These are phyloP conservation scores for Pestalotiopsis sp. DNA, from an alignment of 2,329 filamentous ascomycete species.

Conservation along the genomic window DNA sequence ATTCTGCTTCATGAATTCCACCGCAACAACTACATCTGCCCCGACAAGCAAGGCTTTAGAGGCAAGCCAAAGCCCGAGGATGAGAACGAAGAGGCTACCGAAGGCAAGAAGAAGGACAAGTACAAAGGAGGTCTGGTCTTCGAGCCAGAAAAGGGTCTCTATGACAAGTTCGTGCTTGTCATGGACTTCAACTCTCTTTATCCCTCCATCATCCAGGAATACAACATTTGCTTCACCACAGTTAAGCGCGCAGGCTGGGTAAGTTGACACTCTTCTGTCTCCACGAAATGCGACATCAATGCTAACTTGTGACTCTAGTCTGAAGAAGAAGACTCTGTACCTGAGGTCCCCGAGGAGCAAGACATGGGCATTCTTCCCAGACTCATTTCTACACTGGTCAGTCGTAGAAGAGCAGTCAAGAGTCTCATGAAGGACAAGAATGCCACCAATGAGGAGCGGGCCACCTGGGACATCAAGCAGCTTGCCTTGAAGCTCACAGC, in stretches of 20 bases:
- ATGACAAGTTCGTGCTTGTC: slow-evolving; percentile 97
- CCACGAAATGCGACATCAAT: neutral
- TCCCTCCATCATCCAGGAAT: slow-evolving; percentile 98
- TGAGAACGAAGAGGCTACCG: slow-evolving; percentile 68
- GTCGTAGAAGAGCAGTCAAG: slow-evolving; percentile 88
- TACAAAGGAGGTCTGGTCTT: slow-evolving; percentile 99
- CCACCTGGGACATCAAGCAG: slow-evolving; percentile 98
- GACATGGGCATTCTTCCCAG: slow-evolving; percentile 84
- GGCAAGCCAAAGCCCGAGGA: slow-evolving; percentile 74
- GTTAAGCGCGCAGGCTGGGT: slow-evolving; percentile 78
- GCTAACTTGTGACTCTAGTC: slow-evolving; percentile 48
- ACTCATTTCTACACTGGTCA: slow-evolving; percentile 90
- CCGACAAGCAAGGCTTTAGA: slow-evolving; percentile 87
- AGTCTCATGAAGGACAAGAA: slow-evolving; percentile 93
- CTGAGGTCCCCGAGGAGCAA: slow-evolving; percentile 79
- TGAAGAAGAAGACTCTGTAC: slow-evolving; percentile 85
- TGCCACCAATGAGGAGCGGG: slow-evolving; percentile 82
- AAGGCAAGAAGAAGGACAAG: slow-evolving; percentile 97
- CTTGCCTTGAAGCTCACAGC: slow-evolving; percentile 94
- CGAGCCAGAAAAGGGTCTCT: slow-evolving; percentile 94
- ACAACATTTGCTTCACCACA: slow-evolving; percentile 99
- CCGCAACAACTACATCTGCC: slow-evolving; percentile 96
- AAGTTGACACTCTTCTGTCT: slow-evolving; percentile 37
- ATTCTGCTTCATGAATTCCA: slow-evolving; percentile 98
- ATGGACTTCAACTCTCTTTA: slow-evolving; percentile 99